phyloP scores from a whole-genome alignment of 805 yeast genomes.

The Teunomyces panamensis region DNA sequence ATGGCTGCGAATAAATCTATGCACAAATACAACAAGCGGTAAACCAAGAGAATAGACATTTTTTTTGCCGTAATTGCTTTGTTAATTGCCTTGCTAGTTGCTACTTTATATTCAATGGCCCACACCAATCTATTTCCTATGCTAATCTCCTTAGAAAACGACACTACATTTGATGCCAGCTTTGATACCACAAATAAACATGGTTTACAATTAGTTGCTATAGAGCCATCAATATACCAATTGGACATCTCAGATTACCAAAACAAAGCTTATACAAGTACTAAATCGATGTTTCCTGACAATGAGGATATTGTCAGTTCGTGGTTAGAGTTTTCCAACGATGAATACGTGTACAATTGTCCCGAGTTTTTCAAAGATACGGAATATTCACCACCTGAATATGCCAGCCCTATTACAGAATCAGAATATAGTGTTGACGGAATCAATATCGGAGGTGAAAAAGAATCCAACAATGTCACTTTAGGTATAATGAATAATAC shows the following conservation, averaged over 20 bases:
- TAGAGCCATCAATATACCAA: background rate
- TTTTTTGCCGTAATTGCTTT: too few species aligned
- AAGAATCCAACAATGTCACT: too few species aligned
- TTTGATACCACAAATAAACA: background rate
- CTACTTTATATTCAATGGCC: background rate
- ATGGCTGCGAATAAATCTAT: background rate
- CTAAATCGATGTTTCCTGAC: background rate
- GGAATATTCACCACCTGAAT: background rate
- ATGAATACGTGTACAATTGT: background rate
- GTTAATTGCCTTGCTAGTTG: background rate
- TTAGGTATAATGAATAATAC: too few species aligned
- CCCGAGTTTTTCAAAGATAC: background rate
- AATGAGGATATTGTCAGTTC: background rate
- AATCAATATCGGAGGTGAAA: too few species aligned
- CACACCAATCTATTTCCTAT: background rate
- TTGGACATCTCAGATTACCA: too few species aligned
- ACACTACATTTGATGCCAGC: background rate
- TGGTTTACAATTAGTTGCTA: background rate
- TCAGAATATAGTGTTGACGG: too few species aligned
- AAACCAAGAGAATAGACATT: background rate
- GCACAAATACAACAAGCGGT: background rate
- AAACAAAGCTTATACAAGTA: too few species aligned
- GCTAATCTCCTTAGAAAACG: background rate
- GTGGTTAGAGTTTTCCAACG: background rate
- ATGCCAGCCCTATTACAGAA: background rate